Base-by-base conservation (phyloP, 2,329 filamentous ascomycete species). In the Fusarium avenaceum region DNA sequence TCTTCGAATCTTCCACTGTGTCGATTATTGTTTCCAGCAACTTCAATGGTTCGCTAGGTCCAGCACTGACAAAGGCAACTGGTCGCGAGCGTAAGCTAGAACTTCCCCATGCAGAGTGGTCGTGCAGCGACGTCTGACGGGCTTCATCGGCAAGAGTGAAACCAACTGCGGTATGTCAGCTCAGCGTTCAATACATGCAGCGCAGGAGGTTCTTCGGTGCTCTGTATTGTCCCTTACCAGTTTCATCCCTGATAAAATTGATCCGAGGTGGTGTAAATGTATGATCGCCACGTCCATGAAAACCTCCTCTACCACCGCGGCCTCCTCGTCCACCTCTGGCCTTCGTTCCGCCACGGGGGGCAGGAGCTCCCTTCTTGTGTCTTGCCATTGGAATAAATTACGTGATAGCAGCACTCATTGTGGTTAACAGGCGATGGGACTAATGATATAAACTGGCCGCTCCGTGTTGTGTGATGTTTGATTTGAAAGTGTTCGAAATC, bases 51-150 rank as follows among this genome's bases (percentile, higher is more conserved):
- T 87, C 80, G 47, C 82, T 82, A 42, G 80, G 72, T 7, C 86
- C 86, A n/a, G 82, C 82, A 62, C 85, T 87, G 46, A 87, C 77
- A 57, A 89, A 89, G 0, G 65, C 64, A 6, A 89, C 80, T 2
- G 86, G 86, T 42, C 79, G 80, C 43, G 80, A 76, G 54, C 86
- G 80, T 11, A 89, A 77, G 47, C 78, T 82, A 56, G 79, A 80
- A 32, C 72, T 67, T 17, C 75, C 77, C 79, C 78, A 81, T n/a
- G 70, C 69, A 0, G 78, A 79, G 33, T 79, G 78, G 49, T 83
- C 82, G 52, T 83, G 82, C 26, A 76, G 77, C 20, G 80, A 79
- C 3, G 85, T 87, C 59, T 85, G 81, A 53, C 81, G 78, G 58
- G 84, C 85, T 72, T 86, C 82, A 20, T 87, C 83, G 52, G 79